Evolutionary conservation across 805 yeast species (phyloP).

Genomic region (Candida montana): DNA sequence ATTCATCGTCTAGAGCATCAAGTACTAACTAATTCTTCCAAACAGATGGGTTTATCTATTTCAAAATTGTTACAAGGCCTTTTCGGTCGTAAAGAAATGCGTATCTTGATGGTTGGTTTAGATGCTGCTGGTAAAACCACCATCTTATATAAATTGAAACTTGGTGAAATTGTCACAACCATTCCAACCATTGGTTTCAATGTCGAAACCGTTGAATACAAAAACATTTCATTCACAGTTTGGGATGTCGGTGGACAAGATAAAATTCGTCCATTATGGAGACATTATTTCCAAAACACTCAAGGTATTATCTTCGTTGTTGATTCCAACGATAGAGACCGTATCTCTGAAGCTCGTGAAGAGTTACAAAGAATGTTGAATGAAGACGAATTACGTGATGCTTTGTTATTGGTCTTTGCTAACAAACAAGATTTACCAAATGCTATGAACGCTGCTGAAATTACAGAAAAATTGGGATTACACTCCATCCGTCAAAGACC

Average conservation of each 20-base stretch:
- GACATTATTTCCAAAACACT: slow-evolving; percentile 97
- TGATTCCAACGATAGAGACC: slow-evolving; percentile 96
- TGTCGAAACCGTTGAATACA: slow-evolving; percentile 96
- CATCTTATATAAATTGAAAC: slow-evolving; percentile 87
- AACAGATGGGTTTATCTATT: slow-evolving; percentile 86
- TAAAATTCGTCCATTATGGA: slow-evolving; percentile 97
- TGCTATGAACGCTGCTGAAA: slow-evolving; percentile 98
- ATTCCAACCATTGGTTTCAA: slow-evolving; percentile 97
- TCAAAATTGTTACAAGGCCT: slow-evolving; percentile 93
- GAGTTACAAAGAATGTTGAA: slow-evolving; percentile 97
- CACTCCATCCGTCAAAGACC: slow-evolving; percentile 98
- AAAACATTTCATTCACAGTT: slow-evolving; percentile 92
- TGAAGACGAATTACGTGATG: slow-evolving; percentile 97
- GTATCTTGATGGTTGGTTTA: slow-evolving; percentile 96
- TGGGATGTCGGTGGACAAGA: slow-evolving; percentile 99
- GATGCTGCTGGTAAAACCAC: slow-evolving; percentile 99
- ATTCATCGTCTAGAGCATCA: too few species aligned
- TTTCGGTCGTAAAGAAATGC: slow-evolving; percentile 96
- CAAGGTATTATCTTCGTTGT: slow-evolving; percentile 98
- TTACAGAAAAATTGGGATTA: slow-evolving; percentile 93
- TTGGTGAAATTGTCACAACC: slow-evolving; percentile 94
- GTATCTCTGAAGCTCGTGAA: slow-evolving; percentile 96
- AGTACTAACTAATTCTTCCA: slow-evolving; percentile 10
- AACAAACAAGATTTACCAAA: slow-evolving; percentile 98
- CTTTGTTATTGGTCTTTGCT: slow-evolving; percentile 90